Evolutionary conservation across 179 eudicot genomes (phyloP).

Genomic region (Silene vulgaris): DNA sequence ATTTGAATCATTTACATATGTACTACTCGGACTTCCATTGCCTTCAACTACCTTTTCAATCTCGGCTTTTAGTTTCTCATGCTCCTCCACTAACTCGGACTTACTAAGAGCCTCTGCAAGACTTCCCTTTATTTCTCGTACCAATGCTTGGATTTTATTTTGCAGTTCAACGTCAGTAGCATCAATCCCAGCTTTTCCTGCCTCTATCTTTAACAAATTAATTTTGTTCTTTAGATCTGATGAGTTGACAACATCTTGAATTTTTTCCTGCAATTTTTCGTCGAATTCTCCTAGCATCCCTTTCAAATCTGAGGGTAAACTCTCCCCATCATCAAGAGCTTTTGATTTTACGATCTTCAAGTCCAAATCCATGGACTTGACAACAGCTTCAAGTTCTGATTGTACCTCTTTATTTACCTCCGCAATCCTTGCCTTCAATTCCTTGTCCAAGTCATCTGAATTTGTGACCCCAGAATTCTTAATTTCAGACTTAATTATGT

Average conservation of each 20-base stretch:
- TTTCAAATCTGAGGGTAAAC: constrained; percentile 29
- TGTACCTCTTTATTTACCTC: constrained; percentile 48
- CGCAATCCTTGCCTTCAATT: constrained; percentile 44
- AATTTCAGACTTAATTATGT: constrained; percentile 55
- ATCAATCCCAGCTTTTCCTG: constrained; percentile 39
- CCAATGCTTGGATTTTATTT: constrained; percentile 43
- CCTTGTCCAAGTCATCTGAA: constrained; percentile 37
- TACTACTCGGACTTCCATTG: constrained; percentile 27
- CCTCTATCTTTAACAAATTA: constrained; percentile 50
- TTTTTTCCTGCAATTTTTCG: constrained; percentile 43
- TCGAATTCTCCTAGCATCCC: constrained; percentile 39
- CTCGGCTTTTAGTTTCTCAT: constrained; percentile 48
- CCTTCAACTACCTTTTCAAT: constrained; percentile 37
- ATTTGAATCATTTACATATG: constrained; percentile 22
- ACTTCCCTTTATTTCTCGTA: constrained; percentile 46
- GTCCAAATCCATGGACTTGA: constrained; percentile 44
- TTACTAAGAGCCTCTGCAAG: constrained; percentile 43
- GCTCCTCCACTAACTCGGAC: constrained; percentile 47
- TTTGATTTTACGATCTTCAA: constrained; percentile 29
- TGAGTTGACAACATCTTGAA: constrained; percentile 52
- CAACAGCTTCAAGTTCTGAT: constrained; percentile 37
- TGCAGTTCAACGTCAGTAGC: constrained; percentile 42
- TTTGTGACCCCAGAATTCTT: constrained; percentile 43
- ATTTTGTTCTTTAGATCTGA: constrained; percentile 58
- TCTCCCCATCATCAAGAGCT: constrained; percentile 15